Evolutionary conservation across 345 rosid genomes (phyloP).

Genomic region (Trapa bicornis): DNA sequence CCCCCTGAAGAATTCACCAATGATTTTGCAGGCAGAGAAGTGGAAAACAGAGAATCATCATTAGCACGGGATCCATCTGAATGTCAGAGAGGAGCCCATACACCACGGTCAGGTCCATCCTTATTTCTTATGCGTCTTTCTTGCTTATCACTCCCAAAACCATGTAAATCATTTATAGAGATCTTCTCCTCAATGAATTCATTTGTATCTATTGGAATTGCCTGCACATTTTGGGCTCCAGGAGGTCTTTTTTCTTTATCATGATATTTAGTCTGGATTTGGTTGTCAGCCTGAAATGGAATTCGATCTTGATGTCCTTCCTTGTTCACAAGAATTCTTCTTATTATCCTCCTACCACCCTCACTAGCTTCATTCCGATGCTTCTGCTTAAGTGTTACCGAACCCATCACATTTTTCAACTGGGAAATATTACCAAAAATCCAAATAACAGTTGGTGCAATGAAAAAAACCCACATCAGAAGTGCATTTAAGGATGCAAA

Average conservation of each 20-base stretch:
- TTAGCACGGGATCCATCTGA: constrained; percentile 49
- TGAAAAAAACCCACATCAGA: not conserved
- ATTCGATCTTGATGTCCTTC: not conserved
- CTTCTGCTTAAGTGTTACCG: constrained; percentile 1
- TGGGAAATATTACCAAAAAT: constrained; percentile 3
- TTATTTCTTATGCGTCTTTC: constrained; percentile 40
- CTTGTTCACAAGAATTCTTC: not conserved
- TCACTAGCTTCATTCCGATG: constrained; percentile 3
- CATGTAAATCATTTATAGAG: constrained; percentile 22
- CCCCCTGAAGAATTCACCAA: constrained; percentile 22
- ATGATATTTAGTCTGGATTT: constrained; percentile 16
- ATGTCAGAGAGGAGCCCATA: constrained; percentile 37
- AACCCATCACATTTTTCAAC: constrained; percentile 3
- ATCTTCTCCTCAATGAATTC: constrained; percentile 26
- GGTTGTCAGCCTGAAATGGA: constrained; percentile 30
- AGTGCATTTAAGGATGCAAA: not conserved
- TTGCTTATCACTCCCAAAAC: constrained; percentile 23
- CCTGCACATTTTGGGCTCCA: constrained; percentile 18
- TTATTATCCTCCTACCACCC: constrained; percentile 2
- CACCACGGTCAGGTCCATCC: constrained; percentile 52
- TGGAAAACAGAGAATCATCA: constrained; percentile 34
- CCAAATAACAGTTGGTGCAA: not conserved
- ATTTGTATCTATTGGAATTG: constrained; percentile 26
- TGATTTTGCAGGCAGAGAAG: constrained; percentile 17
- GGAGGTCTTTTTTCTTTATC: constrained; percentile 41